These are phyloP conservation scores for Hansenula lynferdii DNA, from an alignment of 1,139 yeast species.

Conservation along the genomic window DNA sequence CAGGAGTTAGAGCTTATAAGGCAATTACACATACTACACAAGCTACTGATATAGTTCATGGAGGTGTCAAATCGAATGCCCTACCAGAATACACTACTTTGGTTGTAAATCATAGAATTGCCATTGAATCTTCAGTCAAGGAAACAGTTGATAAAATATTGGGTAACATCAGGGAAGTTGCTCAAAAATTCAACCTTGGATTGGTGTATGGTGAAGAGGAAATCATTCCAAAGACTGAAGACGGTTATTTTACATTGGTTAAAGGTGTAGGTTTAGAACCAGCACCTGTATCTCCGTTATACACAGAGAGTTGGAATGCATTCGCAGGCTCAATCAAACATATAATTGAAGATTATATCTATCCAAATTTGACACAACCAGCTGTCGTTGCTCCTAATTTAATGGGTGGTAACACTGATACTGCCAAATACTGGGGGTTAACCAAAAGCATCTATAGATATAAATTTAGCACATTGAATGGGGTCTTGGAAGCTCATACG, in stretches of 20 bases:
- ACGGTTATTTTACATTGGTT: slow-evolving; percentile 37
- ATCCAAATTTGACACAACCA: slow-evolving; percentile 18
- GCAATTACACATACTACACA: slow-evolving; percentile 42
- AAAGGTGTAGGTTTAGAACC: slow-evolving; percentile 34
- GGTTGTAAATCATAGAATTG: slow-evolving; percentile 50
- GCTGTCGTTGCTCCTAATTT: slow-evolving; percentile 38
- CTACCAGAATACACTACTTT: slow-evolving; percentile 63
- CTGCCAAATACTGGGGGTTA: slow-evolving; percentile 52
- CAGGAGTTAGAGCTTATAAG: slow-evolving; percentile 24
- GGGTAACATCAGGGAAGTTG: slow-evolving; percentile 34
- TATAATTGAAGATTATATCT: slow-evolving; percentile 44
- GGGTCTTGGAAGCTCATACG: slow-evolving; percentile 9
- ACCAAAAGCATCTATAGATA: slow-evolving; percentile 51
- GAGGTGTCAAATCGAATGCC: slow-evolving; percentile 62
- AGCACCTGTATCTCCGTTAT: slow-evolving; percentile 56
- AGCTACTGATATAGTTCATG: slow-evolving; percentile 53
- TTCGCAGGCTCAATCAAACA: slow-evolving; percentile 53
- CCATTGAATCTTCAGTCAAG: slow-evolving; percentile 41
- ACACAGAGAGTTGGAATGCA: slow-evolving; percentile 42
- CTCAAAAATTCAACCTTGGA: slow-evolving; percentile 44
- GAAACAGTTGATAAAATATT: slow-evolving; percentile 38
- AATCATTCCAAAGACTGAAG: slow-evolving; percentile 25
- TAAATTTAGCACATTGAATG: slow-evolving; percentile 24
- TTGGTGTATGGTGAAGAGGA: slow-evolving; percentile 32
- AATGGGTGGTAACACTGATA: slow-evolving; percentile 60